Evolutionary conservation across 345 rosid species (phyloP).

Genomic region (Bruguiera parviflora): DNA sequence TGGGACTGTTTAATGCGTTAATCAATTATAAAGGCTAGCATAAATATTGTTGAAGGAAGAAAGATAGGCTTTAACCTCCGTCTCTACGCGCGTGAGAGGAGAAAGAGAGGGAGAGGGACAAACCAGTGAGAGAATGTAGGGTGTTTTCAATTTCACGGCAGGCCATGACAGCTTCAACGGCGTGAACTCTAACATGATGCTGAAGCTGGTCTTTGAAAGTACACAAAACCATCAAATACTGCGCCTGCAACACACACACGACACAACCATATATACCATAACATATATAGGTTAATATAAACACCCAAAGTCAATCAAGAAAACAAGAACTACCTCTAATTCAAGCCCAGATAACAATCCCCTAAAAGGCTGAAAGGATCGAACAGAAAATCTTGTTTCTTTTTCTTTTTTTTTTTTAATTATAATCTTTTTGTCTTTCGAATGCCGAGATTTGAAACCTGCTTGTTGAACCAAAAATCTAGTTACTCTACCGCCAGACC

Average conservation of each 20-base stretch:
- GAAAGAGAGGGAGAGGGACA: slow-evolving; percentile 11
- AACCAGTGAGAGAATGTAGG: slow-evolving; percentile 89
- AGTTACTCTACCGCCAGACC: too few relatives aligned
- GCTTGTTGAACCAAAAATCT: too few relatives aligned
- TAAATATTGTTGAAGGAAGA: too few relatives aligned
- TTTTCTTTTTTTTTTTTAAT: too few relatives aligned
- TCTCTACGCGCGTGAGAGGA: not conserved
- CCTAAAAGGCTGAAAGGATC: not conserved
- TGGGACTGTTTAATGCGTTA: too few relatives aligned
- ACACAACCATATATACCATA: too few relatives aligned
- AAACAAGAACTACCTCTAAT: slow-evolving; percentile 1
- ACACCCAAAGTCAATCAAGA: not conserved
- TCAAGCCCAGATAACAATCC: not conserved
- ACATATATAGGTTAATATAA: too few relatives aligned
- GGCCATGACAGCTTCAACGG: slow-evolving; percentile 98
- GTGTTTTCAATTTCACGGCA: slow-evolving; percentile 94
- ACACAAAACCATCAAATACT: slow-evolving; percentile 81
- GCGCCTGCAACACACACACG: slow-evolving; percentile 46
- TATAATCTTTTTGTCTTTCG: too few relatives aligned
- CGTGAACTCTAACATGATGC: slow-evolving; percentile 96
- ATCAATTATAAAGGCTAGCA: too few relatives aligned
- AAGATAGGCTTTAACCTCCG: not conserved
- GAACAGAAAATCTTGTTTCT: too few relatives aligned
- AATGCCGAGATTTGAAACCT: too few relatives aligned
- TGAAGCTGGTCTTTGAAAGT: slow-evolving; percentile 98